Conservation (phyloP, 1,284 basidiomycete species). For the Golubevia sp. region DNA sequence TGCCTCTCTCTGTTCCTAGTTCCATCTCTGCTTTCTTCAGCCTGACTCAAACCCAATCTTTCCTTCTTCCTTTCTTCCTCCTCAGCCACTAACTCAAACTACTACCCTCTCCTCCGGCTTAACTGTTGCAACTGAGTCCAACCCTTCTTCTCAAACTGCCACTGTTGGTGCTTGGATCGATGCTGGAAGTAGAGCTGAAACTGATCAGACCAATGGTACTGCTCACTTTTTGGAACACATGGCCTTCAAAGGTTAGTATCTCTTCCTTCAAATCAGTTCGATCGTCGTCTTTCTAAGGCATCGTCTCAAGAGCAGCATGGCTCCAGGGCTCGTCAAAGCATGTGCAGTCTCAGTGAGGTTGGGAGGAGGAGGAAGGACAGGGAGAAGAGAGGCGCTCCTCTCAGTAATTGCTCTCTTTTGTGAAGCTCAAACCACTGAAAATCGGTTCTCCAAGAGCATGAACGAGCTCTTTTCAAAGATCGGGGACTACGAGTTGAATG, state of each 20-base stretch:
- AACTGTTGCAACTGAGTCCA: constrained; percentile 71
- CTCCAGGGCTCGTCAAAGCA: too few relatives aligned
- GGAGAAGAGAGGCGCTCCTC: not conserved
- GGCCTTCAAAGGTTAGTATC: constrained; percentile 67
- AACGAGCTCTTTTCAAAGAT: too few relatives aligned
- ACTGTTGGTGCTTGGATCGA: constrained; percentile 99
- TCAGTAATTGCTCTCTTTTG: too few relatives aligned
- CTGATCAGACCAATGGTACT: constrained; percentile 87
- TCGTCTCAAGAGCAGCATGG: not conserved
- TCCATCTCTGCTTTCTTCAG: too few relatives aligned
- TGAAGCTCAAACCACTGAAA: too few relatives aligned
- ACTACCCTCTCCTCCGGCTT: constrained; percentile 54
- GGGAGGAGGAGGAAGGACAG: not conserved
- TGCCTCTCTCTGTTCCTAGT: too few relatives aligned
- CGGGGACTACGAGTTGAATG: too few relatives aligned
- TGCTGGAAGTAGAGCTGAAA: constrained; percentile 95
- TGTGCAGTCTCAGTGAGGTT: too few relatives aligned
- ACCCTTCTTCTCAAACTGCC: constrained; percentile 92
- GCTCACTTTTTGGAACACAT: constrained; percentile 99
- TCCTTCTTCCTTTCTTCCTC: not conserved
- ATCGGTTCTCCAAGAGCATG: too few relatives aligned
- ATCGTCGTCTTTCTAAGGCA: not conserved
- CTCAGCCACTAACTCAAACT: constrained; percentile 42
- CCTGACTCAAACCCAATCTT: too few relatives aligned
- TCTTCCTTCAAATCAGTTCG: not conserved